phyloP scores from a whole-genome alignment of 805 yeast genomes.

The Sugiyamaella chiloensis region DNA sequence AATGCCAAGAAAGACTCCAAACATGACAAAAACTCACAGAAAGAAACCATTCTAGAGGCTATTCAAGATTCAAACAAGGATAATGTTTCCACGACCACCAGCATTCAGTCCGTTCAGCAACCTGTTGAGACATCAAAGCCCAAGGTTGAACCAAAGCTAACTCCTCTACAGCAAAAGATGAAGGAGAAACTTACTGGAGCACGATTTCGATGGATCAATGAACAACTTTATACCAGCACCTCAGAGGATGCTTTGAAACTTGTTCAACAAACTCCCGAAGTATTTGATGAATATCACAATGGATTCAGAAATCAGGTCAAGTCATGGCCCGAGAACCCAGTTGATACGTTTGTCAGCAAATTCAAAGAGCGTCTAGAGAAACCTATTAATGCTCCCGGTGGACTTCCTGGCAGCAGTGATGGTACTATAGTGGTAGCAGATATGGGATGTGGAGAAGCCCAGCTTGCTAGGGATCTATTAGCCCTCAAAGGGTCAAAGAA shows the following conservation, averaged over 20 bases:
- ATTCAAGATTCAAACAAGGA: neutral
- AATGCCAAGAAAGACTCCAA: constrained; percentile 15
- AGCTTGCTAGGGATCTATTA: constrained; percentile 65
- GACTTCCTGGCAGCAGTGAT: constrained; percentile 58
- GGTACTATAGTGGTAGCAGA: constrained; percentile 82
- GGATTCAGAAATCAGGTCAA: constrained; percentile 95
- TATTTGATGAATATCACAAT: constrained; percentile 91
- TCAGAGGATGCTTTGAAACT: constrained; percentile 74
- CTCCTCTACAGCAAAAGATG: constrained; percentile 77
- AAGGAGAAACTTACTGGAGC: constrained; percentile 92
- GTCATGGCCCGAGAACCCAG: constrained; percentile 98
- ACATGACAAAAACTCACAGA: constrained; percentile 17
- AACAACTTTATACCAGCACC: constrained; percentile 84
- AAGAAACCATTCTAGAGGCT: constrained; percentile 1
- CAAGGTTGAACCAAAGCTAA: constrained; percentile 18
- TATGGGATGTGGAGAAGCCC: constrained; percentile 99
- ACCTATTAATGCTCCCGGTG: constrained; percentile 94
- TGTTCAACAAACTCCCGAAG: constrained; percentile 74
- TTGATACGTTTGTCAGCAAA: constrained; percentile 78
- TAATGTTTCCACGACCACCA: neutral
- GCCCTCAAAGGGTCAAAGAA: constrained; percentile 35
- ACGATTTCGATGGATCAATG: constrained; percentile 96
- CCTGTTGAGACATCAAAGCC: neutral
- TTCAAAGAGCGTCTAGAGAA: constrained; percentile 48
- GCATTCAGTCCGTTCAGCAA: neutral